Conservation (phyloP, 108 stramenopile species). For the Nitzschia putrida region DNA sequence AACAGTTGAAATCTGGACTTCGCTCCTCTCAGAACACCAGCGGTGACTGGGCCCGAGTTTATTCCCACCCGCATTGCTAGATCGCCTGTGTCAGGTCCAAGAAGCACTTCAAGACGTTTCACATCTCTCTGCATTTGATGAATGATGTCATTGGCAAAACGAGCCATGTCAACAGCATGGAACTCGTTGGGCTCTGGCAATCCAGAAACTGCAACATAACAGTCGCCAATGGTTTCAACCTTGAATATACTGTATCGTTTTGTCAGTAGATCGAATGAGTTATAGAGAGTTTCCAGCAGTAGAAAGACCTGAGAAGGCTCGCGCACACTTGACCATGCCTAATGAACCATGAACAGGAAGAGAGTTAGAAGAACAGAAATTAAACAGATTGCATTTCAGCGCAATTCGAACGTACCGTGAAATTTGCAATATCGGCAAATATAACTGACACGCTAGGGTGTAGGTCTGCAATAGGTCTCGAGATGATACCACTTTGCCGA, state of each 20-base stretch:
- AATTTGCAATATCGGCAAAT: constrained; percentile 19
- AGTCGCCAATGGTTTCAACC: constrained; percentile 29
- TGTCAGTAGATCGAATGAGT: constrained; percentile 13
- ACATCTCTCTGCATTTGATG: constrained; percentile 4
- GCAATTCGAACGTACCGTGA: constrained; percentile 3
- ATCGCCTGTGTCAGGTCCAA: constrained; percentile 20
- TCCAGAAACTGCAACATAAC: constrained; percentile 27
- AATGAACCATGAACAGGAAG: no score
- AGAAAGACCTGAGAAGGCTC: constrained; percentile 28
- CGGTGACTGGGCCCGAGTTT: constrained; percentile 47
- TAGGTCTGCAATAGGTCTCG: constrained; percentile 23
- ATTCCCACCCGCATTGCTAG: constrained; percentile 16
- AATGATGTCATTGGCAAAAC: constrained; percentile 24
- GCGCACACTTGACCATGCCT: constrained; percentile 24
- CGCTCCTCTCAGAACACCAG: constrained; percentile 35
- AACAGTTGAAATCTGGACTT: constrained; percentile 22
- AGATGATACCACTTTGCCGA: not conserved
- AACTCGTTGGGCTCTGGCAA: constrained; percentile 16
- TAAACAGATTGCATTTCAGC: no score
- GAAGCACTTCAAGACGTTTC: constrained; percentile 10
- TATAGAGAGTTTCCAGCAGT: constrained; percentile 17
- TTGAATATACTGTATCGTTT: constrained; percentile 19
- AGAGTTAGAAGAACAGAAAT: no score
- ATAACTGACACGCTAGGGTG: constrained; percentile 17
- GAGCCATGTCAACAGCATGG: constrained; percentile 28